These are phyloP conservation scores for Daldinia concentrica DNA, from an alignment of 495 filamentous ascomycete species.

Conservation along the genomic window DNA sequence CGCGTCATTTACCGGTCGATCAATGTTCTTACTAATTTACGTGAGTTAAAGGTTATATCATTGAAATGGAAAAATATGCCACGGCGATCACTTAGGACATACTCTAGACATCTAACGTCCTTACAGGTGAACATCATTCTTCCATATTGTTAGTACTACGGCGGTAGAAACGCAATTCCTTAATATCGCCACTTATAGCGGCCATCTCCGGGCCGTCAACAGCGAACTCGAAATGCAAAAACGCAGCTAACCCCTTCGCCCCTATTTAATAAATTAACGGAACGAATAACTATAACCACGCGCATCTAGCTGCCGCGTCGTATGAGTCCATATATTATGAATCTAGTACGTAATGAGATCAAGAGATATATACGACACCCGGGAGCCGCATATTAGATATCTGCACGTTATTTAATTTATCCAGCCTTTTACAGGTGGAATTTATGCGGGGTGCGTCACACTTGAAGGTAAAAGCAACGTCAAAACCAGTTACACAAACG, in stretches of 20 bases:
- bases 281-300: background rate
- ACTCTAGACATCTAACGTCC: background rate
- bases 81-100: background rate
- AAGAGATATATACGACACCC: slow-evolving; percentile 6
- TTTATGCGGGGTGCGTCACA: slow-evolving; percentile 32
- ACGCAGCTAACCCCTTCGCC: background rate
- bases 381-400: slow-evolving; percentile 33
- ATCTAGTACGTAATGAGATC: slow-evolving; percentile 26
- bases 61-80: background rate
- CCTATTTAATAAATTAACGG: slow-evolving; percentile 11
- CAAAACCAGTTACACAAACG: slow-evolving; percentile 27
- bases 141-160: slow-evolving; percentile 25
- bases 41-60: background rate
- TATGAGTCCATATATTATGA: background rate
- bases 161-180: slow-evolving; percentile 3
- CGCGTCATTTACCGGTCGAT: slow-evolving; percentile 12
- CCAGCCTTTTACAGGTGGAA: slow-evolving; percentile 19
- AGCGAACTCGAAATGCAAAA: background rate
- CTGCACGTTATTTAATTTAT: slow-evolving; percentile 30
- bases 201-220: slow-evolving; percentile 8
- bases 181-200: slow-evolving; percentile 33
- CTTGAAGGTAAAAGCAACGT: slow-evolving; percentile 32
- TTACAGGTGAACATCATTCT: slow-evolving; percentile 13
- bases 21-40: slow-evolving; percentile 3
- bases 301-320: slow-evolving; percentile 2